Percentiles rank a stretch among this genome's conserved stretches.
These are phyloP conservation scores for Corymbia calophylla DNA, from an alignment of 441 rosid genomes.

Conservation along the genomic window DNA sequence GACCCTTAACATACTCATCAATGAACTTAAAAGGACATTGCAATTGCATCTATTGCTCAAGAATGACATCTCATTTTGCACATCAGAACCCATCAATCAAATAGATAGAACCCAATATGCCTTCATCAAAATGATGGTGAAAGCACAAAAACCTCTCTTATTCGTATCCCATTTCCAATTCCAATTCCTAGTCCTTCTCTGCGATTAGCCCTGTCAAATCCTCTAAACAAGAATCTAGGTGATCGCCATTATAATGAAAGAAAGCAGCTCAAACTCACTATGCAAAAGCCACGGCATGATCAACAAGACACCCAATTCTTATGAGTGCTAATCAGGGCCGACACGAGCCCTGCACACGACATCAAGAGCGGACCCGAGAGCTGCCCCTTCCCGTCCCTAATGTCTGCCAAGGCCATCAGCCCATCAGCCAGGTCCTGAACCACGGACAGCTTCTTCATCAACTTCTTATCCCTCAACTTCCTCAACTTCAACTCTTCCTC, in stretches of 20 bases:
- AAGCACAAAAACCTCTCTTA: neutral
- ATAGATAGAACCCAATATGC: neutral
- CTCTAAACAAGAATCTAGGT: neutral
- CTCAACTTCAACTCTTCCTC: conserved; percentile 47
- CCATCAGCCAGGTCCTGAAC: conserved; percentile 88
- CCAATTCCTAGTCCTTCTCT: neutral
- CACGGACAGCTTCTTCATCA: conserved; percentile 65
- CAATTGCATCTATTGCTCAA: neutral
- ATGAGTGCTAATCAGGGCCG: conserved; percentile 81
- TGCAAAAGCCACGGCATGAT: neutral
- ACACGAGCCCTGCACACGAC: conserved; percentile 69
- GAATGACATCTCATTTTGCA: neutral
- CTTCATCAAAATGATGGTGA: neutral
- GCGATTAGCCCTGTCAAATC: neutral
- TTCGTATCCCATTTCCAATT: neutral
- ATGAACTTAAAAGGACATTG: neutral
- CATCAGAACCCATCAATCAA: neutral
- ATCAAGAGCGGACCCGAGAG: conserved; percentile 47
- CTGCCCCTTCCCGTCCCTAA: conserved; percentile 58
- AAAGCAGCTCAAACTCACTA: neutral
- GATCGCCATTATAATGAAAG: neutral
- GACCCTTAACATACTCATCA: neutral
- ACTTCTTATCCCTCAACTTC: conserved; percentile 54
- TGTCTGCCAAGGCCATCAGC: conserved; percentile 73
- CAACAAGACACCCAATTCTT: conserved; percentile 90